Evolutionary conservation across 768 basidiomycete genomes (phyloP), one percentile per base, ranked within the genome.

Genomic region (Butyriboletus loyo): DNA sequence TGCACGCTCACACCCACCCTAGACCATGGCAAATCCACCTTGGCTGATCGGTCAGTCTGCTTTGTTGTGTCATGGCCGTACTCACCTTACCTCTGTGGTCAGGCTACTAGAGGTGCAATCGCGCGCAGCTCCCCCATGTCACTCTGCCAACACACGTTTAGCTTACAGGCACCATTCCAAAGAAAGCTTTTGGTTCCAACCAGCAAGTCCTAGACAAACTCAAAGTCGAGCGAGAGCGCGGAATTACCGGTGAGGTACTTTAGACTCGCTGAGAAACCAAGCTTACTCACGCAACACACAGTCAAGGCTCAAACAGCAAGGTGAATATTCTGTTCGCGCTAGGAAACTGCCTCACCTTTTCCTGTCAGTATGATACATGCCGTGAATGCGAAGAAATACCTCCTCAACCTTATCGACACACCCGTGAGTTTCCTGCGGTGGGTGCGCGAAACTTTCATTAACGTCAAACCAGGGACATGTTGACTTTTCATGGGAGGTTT

Each of bases 401-500:
- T 99, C 52, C 77, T 99, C 54, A 98, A 98, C 70, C 75, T 98
- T 25, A 93, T 99, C 61, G 97, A 99, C 70, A 99, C 97, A 0
- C 96, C 96, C 41, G 92, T 89, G 61, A 49, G 78, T 65, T 36
- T 38, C 19, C 21, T 9, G 10, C 31, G 27, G 1, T 24, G 14
- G 15, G 3, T 22, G 15, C 31, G 13, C 15, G 14, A n/a, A 8
- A 1, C 15, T 25, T 46, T 14, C 7, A 22, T 49, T 58, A 27
- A 69, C 17, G n/a, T 27, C 3, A 2, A 28, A 15, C 8, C 57
- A 89, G 83, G 95, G 97, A 2, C 97, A 99, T 72, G 97, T 98
- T 34, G 97, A 99, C 74, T 99, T 99, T 71, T 82, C 92, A 52
- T 97, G 93, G 85, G 96, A 98, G 70, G 92, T 99, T 31, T 88